Percentiles rank a stretch among this genome's conserved stretches.
Conservation (phyloP, 495 filamentous ascomycete species). For the Aspergillus campestris region DNA sequence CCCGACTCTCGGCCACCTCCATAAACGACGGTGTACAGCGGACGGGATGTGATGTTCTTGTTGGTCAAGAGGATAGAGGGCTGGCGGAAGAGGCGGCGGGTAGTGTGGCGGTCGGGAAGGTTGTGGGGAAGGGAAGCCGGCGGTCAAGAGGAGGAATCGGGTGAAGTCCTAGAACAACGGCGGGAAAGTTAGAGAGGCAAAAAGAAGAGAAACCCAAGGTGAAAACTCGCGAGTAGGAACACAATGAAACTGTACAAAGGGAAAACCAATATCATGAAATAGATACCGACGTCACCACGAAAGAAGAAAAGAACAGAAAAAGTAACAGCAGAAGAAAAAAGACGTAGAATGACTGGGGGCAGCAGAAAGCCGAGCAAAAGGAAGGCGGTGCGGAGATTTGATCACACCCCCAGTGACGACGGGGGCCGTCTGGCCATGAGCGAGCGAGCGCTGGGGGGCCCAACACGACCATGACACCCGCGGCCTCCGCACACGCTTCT, state of each 20-base stretch:
- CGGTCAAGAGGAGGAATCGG: constrained; percentile 5
- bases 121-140: constrained; percentile 1
- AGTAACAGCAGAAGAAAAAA: constrained; percentile 8
- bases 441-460: constrained; percentile 15
- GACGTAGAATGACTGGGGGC: constrained; percentile 12
- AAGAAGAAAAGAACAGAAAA: constrained; percentile 1
- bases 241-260: too few relatives aligned
- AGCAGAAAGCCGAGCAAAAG: constrained; percentile 19
- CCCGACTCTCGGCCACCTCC: constrained; percentile 37
- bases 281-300: too few relatives aligned
- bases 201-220: neutral
- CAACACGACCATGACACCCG: constrained; percentile 5
- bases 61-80: constrained; percentile 1
- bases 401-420: constrained; percentile 31
- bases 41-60: constrained; percentile 20
- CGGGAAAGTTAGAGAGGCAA: neutral
- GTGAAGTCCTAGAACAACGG: constrained; percentile 1
- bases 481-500: neutral
- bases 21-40: constrained; percentile 12
- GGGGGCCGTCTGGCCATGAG: constrained; percentile 11
- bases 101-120: neutral
- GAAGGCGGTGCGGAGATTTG: constrained; percentile 46
- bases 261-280: too few relatives aligned
- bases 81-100: neutral
- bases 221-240: neutral